Base-by-base conservation (phyloP, 2,329 filamentous ascomycete genomes). In the Trichoderma sp. region DNA sequence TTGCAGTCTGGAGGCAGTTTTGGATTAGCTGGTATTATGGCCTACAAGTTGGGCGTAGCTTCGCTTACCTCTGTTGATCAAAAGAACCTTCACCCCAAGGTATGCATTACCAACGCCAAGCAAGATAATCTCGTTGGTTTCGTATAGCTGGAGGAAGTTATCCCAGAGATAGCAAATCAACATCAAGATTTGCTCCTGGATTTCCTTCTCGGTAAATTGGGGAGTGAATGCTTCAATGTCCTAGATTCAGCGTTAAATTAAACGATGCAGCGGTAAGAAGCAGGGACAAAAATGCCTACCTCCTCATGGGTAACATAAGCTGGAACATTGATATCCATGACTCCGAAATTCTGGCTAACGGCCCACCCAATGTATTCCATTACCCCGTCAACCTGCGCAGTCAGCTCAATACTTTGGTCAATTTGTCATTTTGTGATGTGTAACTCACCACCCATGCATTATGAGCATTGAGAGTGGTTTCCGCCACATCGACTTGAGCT, bases 291-390 rank as follows among this genome's bases (percentile, higher is more conserved):
- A 32, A 25, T 1, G 78, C 71, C 59, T 71, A 89, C 88, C 71
- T 89, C 85, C 48, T 87, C 82, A 22, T 86, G 84, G 1, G 90
- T 89, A 58, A 94, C 83, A 73, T 93, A 88, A 71, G 90, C 90
- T 0, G 94, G 94, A 3, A 99, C 86, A 71, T 98, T 98, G 68
- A 97, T 87, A 76, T 99, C 95, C 73, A 99, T 91, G 25, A 98
- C 88, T 1, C 89, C 92, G 74, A 94, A 97, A 17, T 86, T 88
- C 68, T 92, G 86, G n/a, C 84, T 80, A 22, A 89, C 79, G 0
- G 93, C 93, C 93, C 93, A 97, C 68, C 91, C 89, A 70, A 97
- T 88, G 77, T 97, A 97, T 32, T 89, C 86, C 74, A 89, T 88
- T 56, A 93, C 86, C 58, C 88, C 86, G 83, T 98, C 94, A 80